Conservation (phyloP, 257 asterid species). For the Ballota nigra region DNA sequence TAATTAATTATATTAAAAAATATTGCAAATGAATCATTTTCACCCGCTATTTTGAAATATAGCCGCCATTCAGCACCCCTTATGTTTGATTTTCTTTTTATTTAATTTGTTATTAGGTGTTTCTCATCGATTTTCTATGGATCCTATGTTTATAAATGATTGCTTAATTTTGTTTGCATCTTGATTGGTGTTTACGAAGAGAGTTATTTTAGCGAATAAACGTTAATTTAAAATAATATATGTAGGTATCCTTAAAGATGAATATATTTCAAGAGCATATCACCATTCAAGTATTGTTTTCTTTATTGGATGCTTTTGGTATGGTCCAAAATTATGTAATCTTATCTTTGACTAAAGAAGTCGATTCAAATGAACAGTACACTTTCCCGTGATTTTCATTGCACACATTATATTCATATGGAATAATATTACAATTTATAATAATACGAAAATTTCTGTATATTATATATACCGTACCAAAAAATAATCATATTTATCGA, state of each 20-base stretch:
- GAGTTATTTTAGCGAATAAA: too few relatives aligned
- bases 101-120: background rate
- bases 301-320: background rate
- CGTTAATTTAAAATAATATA: too few relatives aligned
- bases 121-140: background rate
- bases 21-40: too few relatives aligned
- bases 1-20: too few relatives aligned
- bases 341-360: background rate
- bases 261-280: background rate
- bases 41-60: too few relatives aligned
- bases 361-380: background rate
- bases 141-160: background rate
- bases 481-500: too few relatives aligned
- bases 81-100: background rate
- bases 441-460: too few relatives aligned
- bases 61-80: background rate
- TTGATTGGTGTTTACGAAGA: background rate
- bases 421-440: background rate
- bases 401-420: background rate
- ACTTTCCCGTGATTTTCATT: background rate
- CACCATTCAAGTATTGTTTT: background rate
- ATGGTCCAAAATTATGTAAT: slow-evolving; percentile 4
- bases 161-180: background rate
- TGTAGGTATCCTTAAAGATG: too few relatives aligned
- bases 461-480: too few relatives aligned